Conservation (phyloP, 345 rosid genomes). For the Turnera subulata region DNA sequence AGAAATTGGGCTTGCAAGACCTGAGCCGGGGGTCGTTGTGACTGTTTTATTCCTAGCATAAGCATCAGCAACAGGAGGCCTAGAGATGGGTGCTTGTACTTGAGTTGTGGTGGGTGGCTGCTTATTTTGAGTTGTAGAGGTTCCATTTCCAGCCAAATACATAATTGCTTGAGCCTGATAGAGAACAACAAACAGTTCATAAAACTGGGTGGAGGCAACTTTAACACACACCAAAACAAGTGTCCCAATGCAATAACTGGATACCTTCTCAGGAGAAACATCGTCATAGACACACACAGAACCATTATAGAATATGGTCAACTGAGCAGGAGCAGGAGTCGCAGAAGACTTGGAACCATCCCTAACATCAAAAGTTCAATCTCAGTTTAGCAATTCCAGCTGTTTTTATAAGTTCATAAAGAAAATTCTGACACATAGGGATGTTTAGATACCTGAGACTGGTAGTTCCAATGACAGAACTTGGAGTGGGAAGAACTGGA, state of each 20-base stretch:
- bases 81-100: conserved; percentile 2
- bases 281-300: conserved; percentile 31
- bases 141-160: conserved; percentile 23
- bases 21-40: conserved; percentile 10
- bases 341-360: conserved; percentile 38
- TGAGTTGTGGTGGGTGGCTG: conserved; percentile 6
- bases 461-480: conserved; percentile 52
- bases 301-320: conserved; percentile 32
- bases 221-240: not conserved
- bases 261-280: conserved; percentile 35
- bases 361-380: conserved; percentile 31
- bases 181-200: not conserved
- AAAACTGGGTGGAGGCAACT: not conserved
- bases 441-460: conserved; percentile 49
- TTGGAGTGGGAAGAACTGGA: too few species aligned
- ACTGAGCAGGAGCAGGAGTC: conserved; percentile 41
- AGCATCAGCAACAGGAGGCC: conserved; percentile 4
- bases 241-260: not conserved
- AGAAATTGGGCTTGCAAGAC: conserved; percentile 20
- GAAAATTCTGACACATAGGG: not conserved
- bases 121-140: conserved; percentile 7
- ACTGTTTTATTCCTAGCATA: conserved; percentile 2
- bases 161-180: conserved; percentile 31
- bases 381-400: conserved; percentile 3
- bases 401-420: too few species aligned